A percentile compares a stretch with the other conserved stretches of the same genome.
Evolutionary conservation across 495 filamentous ascomycete genomes (phyloP).

Genomic region (Pseudotulostoma volvatum): DNA sequence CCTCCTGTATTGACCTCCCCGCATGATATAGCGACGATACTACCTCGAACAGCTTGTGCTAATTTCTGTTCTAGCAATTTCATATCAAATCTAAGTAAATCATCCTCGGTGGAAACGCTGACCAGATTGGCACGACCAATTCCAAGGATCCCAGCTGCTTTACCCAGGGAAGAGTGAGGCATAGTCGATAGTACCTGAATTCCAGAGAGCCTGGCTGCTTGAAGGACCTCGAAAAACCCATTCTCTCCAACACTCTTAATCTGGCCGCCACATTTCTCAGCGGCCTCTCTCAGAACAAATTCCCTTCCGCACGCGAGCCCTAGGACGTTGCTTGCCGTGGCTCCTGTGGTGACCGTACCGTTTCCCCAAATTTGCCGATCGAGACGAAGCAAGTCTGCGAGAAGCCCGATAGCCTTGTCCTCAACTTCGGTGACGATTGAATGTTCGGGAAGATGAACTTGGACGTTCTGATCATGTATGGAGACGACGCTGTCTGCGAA

Average conservation of each 20-base stretch:
- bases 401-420: slow-evolving; percentile 47
- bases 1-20: slow-evolving; percentile 86
- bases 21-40: slow-evolving; percentile 61
- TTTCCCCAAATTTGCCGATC: slow-evolving; percentile 32
- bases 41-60: slow-evolving; percentile 33
- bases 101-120: slow-evolving; percentile 33
- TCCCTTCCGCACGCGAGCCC: slow-evolving; percentile 68
- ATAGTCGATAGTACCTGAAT: slow-evolving; percentile 66
- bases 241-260: slow-evolving; percentile 42
- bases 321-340: slow-evolving; percentile 71
- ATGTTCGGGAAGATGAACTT: slow-evolving; percentile 65
- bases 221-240: slow-evolving; percentile 53
- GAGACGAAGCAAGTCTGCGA: slow-evolving; percentile 50
- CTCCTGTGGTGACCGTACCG: slow-evolving; percentile 74
- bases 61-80: slow-evolving; percentile 39
- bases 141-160: slow-evolving; percentile 69
- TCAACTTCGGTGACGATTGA: slow-evolving; percentile 63
- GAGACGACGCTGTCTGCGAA: slow-evolving; percentile 73
- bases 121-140: slow-evolving; percentile 56
- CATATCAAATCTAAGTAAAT: slow-evolving; percentile 54
- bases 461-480: slow-evolving; percentile 67
- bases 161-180: slow-evolving; percentile 66
- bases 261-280: slow-evolving; percentile 18
- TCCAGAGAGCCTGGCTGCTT: slow-evolving; percentile 40
- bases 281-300: slow-evolving; percentile 35